phyloP scores from a whole-genome alignment of 139 green algal genomes.

The Penium margaritaceum region DNA sequence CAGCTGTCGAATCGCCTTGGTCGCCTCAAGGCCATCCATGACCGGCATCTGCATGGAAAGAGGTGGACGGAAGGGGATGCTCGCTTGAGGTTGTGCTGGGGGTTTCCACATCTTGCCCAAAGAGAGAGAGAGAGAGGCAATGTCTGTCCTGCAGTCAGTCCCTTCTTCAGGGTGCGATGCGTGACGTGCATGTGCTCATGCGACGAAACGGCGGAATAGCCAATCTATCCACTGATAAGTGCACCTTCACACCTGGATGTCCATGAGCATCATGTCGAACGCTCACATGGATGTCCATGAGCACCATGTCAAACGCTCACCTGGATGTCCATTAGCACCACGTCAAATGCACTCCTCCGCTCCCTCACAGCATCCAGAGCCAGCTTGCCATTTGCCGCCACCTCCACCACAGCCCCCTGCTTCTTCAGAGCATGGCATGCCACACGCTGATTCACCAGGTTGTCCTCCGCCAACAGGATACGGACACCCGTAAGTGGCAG shows the following conservation, averaged over 20 bases:
- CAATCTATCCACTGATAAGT: too few species aligned
- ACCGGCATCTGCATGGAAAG: neutral
- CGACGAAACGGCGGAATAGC: too few species aligned
- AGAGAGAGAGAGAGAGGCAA: neutral
- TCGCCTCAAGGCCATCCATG: conserved; percentile 8
- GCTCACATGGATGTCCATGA: neutral
- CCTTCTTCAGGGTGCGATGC: too few species aligned
- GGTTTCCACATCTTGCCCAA: too few species aligned
- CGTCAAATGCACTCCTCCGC: conserved; percentile 3
- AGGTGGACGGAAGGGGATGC: neutral
- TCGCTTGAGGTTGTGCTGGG: too few species aligned
- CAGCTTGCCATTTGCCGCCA: conserved; percentile 23
- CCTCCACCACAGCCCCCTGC: conserved; percentile 9
- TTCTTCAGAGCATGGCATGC: conserved; percentile 7
- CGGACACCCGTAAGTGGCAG: neutral
- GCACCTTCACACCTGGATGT: too few species aligned
- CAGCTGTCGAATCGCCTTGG: neutral
- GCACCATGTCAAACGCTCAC: neutral
- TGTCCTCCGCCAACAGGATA: conserved; percentile 40
- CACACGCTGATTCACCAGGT: conserved; percentile 41
- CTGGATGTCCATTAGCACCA: conserved; percentile 36
- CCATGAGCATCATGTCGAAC: neutral
- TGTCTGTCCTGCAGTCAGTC: too few species aligned
- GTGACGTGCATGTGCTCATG: too few species aligned
- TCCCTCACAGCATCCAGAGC: conserved; percentile 13